Evolutionary conservation across 495 filamentous ascomycete species (phyloP), one percentile per base, ranked within the genome.

Genomic region (Aspergillus saccharolyticus): DNA sequence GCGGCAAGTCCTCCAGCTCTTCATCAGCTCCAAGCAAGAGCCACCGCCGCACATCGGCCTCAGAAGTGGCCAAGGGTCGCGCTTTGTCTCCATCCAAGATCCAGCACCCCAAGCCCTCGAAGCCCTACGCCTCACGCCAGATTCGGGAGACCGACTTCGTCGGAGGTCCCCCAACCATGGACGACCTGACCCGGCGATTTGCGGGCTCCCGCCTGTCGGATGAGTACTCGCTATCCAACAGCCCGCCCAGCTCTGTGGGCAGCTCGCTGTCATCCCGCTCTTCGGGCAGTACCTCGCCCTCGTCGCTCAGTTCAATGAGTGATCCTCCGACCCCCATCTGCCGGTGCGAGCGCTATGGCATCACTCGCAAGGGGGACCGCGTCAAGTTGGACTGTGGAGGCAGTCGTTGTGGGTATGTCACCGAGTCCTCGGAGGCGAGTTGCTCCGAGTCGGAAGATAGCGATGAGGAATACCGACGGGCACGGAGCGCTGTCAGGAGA

Each of bases 351-450:
- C 90, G 91, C 78, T 97, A 94, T 78, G 91, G 91, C 55, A 95
- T 97, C 79, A 97, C 91, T 56, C 89, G 91, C 74, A 85, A 85
- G 76, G 91, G 91, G 58, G 87, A 91, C 68, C 83, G 90, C 55
- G 87, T 96, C 82, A 94, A 91, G 82, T 84, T 96, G 59, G 91
- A 96, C 81, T 96, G 91, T 64, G 90, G 90, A 45, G 91, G 91
- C 59, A 76, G 82, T 57, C 85, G 90, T 67, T 96, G 91, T 71
- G 88, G 88, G 57, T 92, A 88, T 76, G 79, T 80, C 57, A 81
- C 85, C 63, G 76, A 78, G 63, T 75, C 72, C n/a, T 83, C 80
- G 2, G 78, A 74, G 20, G 74, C 66, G 14, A 70, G 68, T 60
- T 85, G 80, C 70, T 77, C 73, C 47, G 76, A 77, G 48, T 80